Conservation (phyloP, 805 yeast species). For the Kuraishia cidri region DNA sequence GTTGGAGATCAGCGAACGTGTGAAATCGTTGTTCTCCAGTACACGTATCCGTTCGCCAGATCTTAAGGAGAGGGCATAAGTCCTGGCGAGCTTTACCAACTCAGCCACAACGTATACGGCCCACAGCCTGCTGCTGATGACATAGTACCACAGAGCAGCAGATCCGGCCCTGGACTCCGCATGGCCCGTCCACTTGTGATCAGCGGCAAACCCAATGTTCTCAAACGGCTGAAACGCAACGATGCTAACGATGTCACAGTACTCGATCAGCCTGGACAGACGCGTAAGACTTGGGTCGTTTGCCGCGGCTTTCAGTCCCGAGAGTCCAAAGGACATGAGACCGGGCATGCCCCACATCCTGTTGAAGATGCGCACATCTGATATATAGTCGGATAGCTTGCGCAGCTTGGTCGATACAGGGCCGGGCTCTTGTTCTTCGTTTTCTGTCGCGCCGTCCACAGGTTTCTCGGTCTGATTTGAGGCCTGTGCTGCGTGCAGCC, state of each 20-base stretch:
- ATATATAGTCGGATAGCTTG: constrained; percentile 18
- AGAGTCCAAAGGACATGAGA: constrained; percentile 12
- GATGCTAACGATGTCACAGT: constrained; percentile 14
- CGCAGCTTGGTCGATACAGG: constrained; percentile 10
- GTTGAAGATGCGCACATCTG: constrained; percentile 25
- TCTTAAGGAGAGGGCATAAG: constrained; percentile 3
- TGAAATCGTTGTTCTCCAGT: constrained; percentile 6
- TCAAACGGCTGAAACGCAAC: constrained; percentile 23
- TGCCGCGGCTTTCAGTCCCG: constrained; percentile 7
- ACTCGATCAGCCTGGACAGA: constrained; percentile 13
- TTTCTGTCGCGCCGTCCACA: neutral
- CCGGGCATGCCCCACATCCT: constrained; percentile 25
- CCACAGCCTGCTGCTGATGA: constrained; percentile 22
- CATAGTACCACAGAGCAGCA: constrained; percentile 17
- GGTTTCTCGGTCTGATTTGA: neutral
- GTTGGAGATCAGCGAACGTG: constrained; percentile 15
- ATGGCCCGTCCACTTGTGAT: constrained; percentile 19
- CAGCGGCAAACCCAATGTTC: constrained; percentile 21
- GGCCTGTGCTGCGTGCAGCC: neutral
- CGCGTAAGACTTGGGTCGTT: constrained; percentile 5
- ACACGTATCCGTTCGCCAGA: constrained; percentile 4
- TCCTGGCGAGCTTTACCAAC: constrained; percentile 10
- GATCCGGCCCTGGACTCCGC: constrained; percentile 5
- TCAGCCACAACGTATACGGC: constrained; percentile 23
- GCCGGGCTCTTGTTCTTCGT: neutral